Evolutionary conservation across 257 asterid species (phyloP), one percentile per base, ranked within the genome.

Genomic region (Lycium ferocissimum): DNA sequence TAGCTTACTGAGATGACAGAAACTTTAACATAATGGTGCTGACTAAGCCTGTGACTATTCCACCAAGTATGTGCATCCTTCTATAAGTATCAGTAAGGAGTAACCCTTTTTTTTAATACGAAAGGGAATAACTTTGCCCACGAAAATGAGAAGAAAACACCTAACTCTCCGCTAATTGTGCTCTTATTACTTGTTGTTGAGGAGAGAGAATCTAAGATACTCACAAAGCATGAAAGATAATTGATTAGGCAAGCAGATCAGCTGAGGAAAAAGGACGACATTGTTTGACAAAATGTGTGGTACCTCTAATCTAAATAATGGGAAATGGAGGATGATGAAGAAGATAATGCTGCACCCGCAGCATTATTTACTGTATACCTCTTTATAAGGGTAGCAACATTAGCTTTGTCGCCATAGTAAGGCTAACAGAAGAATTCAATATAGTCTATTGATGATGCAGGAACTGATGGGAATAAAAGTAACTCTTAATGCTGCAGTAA

Each of bases 291-390:
- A n/a, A 47, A 75, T 51, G 38, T 73, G 59, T 3, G 40, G 45
- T 22, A 49, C 62, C 81, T 20, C 17, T 22, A 3, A 20, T 12
- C 13, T 20, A 49, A 20, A 33, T 7, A 20, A 15, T 75, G 47
- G 43, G n/a, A 15, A 12, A 75, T 47, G 61, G 61, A 22, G 61
- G 81, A 49, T 51, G 57, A 37, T 22, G 61, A 49, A 22, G 43
- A 75, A 75, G 81, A 75, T 75, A 75, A 75, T 75, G 81, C 20
- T 49, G 81, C 62, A 75, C 13, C 49, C 59, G 7, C 81, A 75
- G 59, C 20, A 73, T 18, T 18, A 73, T 47, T 75, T 47, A 75
- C 81, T 0, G 22, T 49, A 22, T 49, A 78, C 63, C 65, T 53
- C 45, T 53, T 53, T 56, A 9, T 13, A 33, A 26, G 49, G 47